Base-by-base conservation (phyloP, 495 filamentous ascomycete genomes). In the Xylaria bambusicola region DNA sequence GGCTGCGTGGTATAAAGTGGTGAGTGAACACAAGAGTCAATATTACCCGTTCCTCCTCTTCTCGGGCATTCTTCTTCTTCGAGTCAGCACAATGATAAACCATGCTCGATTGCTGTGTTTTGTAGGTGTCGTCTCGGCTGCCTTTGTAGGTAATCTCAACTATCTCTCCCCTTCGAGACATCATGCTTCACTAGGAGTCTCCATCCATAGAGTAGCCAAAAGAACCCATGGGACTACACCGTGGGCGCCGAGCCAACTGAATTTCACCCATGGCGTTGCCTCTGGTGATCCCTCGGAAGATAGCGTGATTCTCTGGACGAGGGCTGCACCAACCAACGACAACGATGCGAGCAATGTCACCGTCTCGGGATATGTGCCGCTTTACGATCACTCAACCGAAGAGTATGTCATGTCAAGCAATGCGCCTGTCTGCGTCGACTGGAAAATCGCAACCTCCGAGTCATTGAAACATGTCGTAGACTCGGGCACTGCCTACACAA, bases 251-350 rank as follows among this genome's bases (percentile, higher is more conserved):
- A 73, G 73, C 21, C 61, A 74, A 60, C 66, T 85, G 41, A 80
- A 82, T 52, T 86, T 87, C 64, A 86, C 83, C 24, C 84, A 86
- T 64, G 79, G 85, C 47, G 74, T 87, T 33, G 85, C 86, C 35
- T 84, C 82, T 27, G 86, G 86, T 24, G 86, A 88, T 60, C 86
- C 86, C 3, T 86, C 83, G 47, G 71, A 83, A 6, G 66, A 80
- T 62, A 84, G 80, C 24, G 80, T 88, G 8, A 87, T 88, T 57
- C 76, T 88, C 1, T 88, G 86, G 85, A 88, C 86, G 6, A 75
- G 86, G 21, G 70, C 79, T 29, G 77, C 82, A 1, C 86, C 85
- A 10, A 70, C 72, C 21, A 61, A 56, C 35, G 80, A 78, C 31
- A 79, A 84, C 52, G 81, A 83, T 53, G 55, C 71, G 44, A 80